Evolutionary conservation across 2,329 filamentous ascomycete genomes (phyloP).

Genomic region (Lasiodiplodia citricola): DNA sequence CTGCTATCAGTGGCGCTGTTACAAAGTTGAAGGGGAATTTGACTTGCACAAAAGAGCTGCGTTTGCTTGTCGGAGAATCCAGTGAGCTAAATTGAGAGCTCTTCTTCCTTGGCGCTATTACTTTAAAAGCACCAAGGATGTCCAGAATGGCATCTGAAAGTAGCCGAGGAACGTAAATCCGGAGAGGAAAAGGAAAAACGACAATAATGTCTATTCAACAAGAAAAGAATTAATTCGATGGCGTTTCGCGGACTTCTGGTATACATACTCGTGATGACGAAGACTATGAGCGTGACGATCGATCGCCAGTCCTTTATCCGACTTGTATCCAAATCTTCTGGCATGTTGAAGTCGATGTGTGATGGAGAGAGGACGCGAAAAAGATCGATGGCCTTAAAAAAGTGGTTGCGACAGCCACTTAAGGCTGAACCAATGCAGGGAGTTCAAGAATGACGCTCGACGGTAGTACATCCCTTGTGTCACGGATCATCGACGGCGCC

Average conservation of each 20-base stretch:
- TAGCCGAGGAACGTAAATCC: not conserved
- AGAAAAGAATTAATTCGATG: not conserved
- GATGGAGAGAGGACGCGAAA: not conserved
- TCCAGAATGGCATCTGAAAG: not conserved
- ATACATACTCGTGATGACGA: not conserved
- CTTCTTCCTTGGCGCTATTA: not conserved
- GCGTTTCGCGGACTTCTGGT: too few relatives aligned
- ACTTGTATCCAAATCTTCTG: not conserved
- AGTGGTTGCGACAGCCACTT: not conserved
- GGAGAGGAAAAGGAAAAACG: not conserved
- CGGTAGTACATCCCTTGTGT: too few relatives aligned
- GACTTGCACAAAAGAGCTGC: not conserved
- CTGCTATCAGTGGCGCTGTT: not conserved
- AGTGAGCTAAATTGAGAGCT: too few relatives aligned
- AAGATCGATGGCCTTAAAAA: not conserved
- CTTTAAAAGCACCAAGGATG: not conserved
- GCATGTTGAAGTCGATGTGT: not conserved
- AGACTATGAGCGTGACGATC: not conserved
- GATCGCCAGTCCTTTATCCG: not conserved
- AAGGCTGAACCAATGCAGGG: not conserved
- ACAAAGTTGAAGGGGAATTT: not conserved
- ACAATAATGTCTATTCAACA: not conserved
- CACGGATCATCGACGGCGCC: too few relatives aligned
- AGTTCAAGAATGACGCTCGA: too few relatives aligned
- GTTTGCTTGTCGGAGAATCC: not conserved